These are phyloP conservation scores for Durio zibethinus DNA, from an alignment of 345 rosid genomes.

Conservation along the genomic window DNA sequence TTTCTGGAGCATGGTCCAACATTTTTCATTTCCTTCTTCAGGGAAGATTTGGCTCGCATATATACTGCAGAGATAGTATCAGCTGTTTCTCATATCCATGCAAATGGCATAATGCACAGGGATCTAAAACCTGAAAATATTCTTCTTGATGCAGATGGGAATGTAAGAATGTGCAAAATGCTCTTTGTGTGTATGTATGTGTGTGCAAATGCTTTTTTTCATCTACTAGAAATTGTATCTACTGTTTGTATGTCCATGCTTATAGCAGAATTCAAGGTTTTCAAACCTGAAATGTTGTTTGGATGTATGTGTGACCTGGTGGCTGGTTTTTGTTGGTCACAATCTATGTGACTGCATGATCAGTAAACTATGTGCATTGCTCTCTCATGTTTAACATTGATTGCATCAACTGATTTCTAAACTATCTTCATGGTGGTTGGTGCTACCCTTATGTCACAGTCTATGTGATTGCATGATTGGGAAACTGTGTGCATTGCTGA, in stretches of 20 bases:
- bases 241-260: slow-evolving; percentile 40
- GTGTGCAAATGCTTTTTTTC: not conserved
- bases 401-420: not conserved
- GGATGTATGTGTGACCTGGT: slow-evolving; percentile 24
- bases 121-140: slow-evolving; percentile 98
- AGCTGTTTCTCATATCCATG: slow-evolving; percentile 90
- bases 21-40: slow-evolving; percentile 27
- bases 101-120: slow-evolving; percentile 96
- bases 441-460: not conserved
- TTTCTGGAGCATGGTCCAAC: not conserved
- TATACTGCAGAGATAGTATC: slow-evolving; percentile 91
- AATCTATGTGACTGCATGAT: not conserved
- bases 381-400: not conserved
- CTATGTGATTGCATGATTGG: not conserved
- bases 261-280: slow-evolving; percentile 33
- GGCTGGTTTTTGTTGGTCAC: slow-evolving; percentile 22
- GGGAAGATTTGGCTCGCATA: slow-evolving; percentile 92
- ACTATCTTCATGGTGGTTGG: not conserved
- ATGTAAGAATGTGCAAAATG: slow-evolving; percentile 36
- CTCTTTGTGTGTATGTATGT: not conserved
- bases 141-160: slow-evolving; percentile 83
- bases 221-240: slow-evolving; percentile 32
- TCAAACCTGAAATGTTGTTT: slow-evolving; percentile 45
- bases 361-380: not conserved
- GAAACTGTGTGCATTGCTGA: not conserved